Percentiles rank a stretch among this genome's conserved stretches.
Conservation (phyloP, 805 yeast genomes). For the Hanseniaspora meyeri region DNA sequence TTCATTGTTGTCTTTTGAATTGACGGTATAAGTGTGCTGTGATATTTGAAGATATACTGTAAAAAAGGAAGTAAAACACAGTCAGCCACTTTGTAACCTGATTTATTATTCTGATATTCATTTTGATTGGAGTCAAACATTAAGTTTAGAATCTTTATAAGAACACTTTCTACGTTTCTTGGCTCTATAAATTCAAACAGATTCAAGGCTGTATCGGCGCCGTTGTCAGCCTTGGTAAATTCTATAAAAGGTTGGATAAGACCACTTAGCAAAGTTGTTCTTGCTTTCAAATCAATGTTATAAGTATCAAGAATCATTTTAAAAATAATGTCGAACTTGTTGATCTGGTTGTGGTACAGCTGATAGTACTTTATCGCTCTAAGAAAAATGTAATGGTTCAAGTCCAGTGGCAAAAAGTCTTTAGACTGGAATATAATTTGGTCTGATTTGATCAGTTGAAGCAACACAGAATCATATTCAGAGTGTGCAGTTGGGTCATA, state of each 20-base stretch:
- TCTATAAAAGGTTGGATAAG: slow-evolving; percentile 1
- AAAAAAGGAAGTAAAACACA: background rate
- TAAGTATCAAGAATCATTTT: background rate
- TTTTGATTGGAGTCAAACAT: background rate
- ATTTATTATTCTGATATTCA: background rate
- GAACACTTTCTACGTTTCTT: background rate
- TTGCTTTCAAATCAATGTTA: background rate
- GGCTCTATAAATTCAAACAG: slow-evolving; percentile 1
- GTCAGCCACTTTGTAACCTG: background rate
- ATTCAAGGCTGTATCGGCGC: background rate
- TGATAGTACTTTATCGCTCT: background rate
- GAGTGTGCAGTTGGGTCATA: background rate
- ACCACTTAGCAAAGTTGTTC: background rate
- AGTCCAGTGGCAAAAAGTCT: background rate
- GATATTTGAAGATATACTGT: background rate
- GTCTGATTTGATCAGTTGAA: background rate
- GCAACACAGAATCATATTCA: background rate
- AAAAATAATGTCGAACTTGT: background rate
- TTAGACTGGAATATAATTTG: background rate
- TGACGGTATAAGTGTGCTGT: background rate
- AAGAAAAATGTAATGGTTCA: background rate
- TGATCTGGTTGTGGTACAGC: background rate
- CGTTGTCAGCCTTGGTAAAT: background rate
- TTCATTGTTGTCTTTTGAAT: background rate
- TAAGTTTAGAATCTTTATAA: background rate